Evolutionary conservation across 768 basidiomycete genomes (phyloP), one percentile per base, ranked within the genome.

Genomic region (Tricholomella constricta): DNA sequence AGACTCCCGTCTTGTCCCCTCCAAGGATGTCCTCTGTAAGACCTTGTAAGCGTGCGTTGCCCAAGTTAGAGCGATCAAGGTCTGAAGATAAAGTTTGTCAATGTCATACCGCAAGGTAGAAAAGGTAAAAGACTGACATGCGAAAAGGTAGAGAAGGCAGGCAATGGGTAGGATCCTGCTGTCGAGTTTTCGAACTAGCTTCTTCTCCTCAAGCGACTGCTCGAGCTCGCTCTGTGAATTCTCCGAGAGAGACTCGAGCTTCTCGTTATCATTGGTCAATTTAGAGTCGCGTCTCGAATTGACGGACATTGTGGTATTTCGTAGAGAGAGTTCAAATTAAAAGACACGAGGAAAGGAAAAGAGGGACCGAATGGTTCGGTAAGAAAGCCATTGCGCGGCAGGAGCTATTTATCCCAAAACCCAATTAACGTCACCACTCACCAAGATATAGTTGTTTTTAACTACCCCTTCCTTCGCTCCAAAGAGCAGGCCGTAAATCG

Each of bases 41-140:
- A 10, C 87, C 85, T 69, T 87, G 87, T 34, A 91, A 72, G 45
- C 89, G 79, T 42, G 90, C 90, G 63, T 92, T 91, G 14, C 89
- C 90, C 36, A 91, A 63, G 63, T 91, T 91, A 0, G 86, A 84
- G 48, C 91, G 81, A 66, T 92, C 90, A 45, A 93, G 74, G 64
- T 84, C 80, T 80, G 55, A 11, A 51, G 6, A 37, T 12, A 42
- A 48, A 53, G 35, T n/a, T 37, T 6, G 22, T 48, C 32, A 38
- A 25, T 44, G 31, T 48, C 17, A 14, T 34, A 51, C 31, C n/a
- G 20, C 40, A 51, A 38, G 43, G 14, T 25, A 46, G 15, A 31
- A 9, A 29, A 43, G 44, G 45, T 35, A 7, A 2, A 14, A 36
- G 41, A 79, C 85, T 66, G 52, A 87, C 88, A 90, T 26, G 88